Conservation (phyloP, 495 filamentous ascomycete species). For the Amniculicola lignicola region DNA sequence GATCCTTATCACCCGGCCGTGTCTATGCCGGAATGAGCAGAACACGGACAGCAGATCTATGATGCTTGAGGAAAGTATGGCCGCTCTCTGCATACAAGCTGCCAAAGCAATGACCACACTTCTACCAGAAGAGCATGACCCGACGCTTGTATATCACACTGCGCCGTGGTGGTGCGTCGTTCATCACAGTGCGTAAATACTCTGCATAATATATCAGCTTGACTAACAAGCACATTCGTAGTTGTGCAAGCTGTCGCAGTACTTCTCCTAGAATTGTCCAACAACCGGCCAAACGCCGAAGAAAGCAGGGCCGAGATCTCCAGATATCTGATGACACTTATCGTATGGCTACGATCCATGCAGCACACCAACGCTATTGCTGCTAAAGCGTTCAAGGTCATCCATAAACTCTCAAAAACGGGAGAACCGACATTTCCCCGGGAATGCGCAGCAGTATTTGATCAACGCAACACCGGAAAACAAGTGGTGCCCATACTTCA, state of each 20-base stretch:
- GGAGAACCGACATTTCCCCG: too few species aligned
- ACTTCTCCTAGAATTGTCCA: slow-evolving; percentile 11
- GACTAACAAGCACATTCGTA: too few species aligned
- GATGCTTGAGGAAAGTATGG: slow-evolving; percentile 3
- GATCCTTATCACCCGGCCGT: slow-evolving; percentile 18
- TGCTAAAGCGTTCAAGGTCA: too few species aligned
- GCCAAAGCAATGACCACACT: slow-evolving; percentile 7
- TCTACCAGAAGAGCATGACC: slow-evolving; percentile 17
- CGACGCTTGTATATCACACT: slow-evolving; percentile 8
- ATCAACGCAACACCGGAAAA: too few species aligned
- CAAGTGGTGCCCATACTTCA: too few species aligned
- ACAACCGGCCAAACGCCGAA: not conserved
- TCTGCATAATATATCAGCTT: too few species aligned
- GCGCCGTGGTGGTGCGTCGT: slow-evolving; percentile 24
- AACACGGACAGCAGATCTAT: not conserved
- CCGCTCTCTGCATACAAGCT: slow-evolving; percentile 3
- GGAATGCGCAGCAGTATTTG: too few species aligned
- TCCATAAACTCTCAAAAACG: too few species aligned
- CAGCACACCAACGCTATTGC: too few species aligned
- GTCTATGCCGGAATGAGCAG: not conserved
- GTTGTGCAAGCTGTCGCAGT: slow-evolving; percentile 15
- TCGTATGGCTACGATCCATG: slow-evolving; percentile 20
- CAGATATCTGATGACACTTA: slow-evolving; percentile 7
- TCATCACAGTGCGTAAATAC: too few species aligned
- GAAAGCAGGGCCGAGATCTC: not conserved